Base-by-base conservation (phyloP, 306 rosid genomes). In the Vicia sativa region DNA sequence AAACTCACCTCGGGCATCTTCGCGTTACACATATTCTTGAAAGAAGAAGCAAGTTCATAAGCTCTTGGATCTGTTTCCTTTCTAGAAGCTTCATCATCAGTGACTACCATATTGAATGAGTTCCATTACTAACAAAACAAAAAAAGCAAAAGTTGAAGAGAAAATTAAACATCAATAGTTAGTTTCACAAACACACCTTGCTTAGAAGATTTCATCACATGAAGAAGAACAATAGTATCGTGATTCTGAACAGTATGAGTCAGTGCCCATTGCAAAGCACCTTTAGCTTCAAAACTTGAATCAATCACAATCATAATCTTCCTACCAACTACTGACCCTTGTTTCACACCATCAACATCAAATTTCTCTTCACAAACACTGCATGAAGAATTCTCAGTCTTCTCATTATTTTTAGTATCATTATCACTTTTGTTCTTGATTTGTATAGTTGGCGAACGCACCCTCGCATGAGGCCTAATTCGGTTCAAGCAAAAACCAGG, bases 221-320 rank as follows among this genome's bases (percentile, higher is more conserved):
- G 88, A 49, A 90, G 96, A 62, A 90, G 96, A 71, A 88, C 56
- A 11, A 93, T 58, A 11, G 68, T 74, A 60, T 93, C 99, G 45
- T 93, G 95, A 78, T 61, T 86, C 80, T 86, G 96, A 68, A 90
- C 81, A 8, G 96, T 81, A 71, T 93, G 95, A 74, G 99, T 81
- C 28, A 90, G 88, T 25, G 95, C 96, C 99, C 96, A 90, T 73
- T 93, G 97, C 16, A 93, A 74, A 53, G 96, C 97, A 50, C 83
- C 82, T 9, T 90, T 89, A 12, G 97, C 95, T 81, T 87, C 97
- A 65, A 85, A 45, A 77, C 91, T 90, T 9, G 99, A 93, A 79
- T 93, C 99, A 76, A 87, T 87, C 60, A 93, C 99, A 74, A 90
- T 81, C 99, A 90, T 85, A 70, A 93, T 84, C 73, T 83, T 93